Evolutionary conservation across 2,329 filamentous ascomycete species (phyloP).

Genomic region (Alternaria conjuncta): DNA sequence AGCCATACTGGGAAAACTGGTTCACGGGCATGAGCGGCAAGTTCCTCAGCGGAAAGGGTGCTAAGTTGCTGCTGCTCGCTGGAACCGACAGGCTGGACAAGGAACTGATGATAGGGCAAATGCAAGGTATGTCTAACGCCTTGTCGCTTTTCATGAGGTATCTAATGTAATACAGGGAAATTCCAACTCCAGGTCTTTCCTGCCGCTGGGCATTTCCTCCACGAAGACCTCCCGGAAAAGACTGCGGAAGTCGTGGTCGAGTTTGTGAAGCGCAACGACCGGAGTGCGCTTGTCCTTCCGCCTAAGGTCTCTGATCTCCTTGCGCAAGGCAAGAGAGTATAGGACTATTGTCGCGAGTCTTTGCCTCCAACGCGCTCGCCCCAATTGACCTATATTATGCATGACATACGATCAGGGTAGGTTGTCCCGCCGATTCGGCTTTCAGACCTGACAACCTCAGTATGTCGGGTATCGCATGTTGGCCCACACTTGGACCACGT

Average conservation of each 20-base stretch:
- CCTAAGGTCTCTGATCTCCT: constrained; percentile 75
- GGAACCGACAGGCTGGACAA: constrained; percentile 91
- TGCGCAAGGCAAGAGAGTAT: constrained; percentile 59
- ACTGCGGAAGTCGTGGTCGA: constrained; percentile 85
- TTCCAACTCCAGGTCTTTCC: constrained; percentile 95
- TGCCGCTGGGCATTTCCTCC: constrained; percentile 94
- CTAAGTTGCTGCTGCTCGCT: constrained; percentile 83
- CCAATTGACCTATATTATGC: not conserved
- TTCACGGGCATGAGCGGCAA: constrained; percentile 87
- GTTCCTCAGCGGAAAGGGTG: constrained; percentile 80
- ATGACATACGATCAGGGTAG: not conserved
- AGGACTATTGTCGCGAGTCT: constrained; percentile 1
- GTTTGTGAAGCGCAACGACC: constrained; percentile 90
- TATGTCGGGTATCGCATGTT: constrained; percentile 17
- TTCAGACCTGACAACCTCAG: not conserved
- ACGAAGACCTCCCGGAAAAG: constrained; percentile 92
- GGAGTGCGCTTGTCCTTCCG: constrained; percentile 81
- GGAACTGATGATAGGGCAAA: constrained; percentile 92
- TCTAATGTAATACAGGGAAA: constrained; percentile 67
- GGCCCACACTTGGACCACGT: not conserved
- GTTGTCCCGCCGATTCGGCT: not conserved
- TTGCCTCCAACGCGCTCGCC: not conserved
- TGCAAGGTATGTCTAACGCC: constrained; percentile 74
- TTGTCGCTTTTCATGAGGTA: constrained; percentile 3
- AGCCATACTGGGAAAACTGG: constrained; percentile 94